Percentiles rank a stretch among this genome's conserved stretches.
These are phyloP conservation scores for Globisporangium echinulatum DNA, from an alignment of 352 stramenopile genomes.

Conservation along the genomic window DNA sequence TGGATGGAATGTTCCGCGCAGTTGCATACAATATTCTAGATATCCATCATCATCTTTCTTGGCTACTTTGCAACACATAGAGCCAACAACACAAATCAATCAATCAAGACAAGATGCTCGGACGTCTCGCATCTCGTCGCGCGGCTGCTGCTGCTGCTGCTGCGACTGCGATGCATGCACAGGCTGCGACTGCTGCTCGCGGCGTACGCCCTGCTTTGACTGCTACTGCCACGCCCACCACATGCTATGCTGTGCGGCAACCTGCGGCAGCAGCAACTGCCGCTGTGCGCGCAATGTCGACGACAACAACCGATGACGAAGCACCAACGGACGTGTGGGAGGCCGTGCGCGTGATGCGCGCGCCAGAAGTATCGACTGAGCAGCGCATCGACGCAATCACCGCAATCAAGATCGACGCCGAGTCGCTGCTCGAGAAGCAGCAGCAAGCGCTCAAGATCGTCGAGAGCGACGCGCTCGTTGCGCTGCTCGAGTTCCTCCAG, in stretches of 20 bases:
- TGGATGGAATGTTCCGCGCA: not conserved
- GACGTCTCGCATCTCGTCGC: not conserved
- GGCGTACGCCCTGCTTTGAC: not conserved
- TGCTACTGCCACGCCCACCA: not conserved
- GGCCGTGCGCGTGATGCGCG: constrained; percentile 25
- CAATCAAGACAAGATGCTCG: not conserved
- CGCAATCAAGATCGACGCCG: constrained; percentile 20
- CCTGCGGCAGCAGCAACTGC: not conserved
- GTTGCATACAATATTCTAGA: not conserved
- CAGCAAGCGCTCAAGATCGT: constrained; percentile 46
- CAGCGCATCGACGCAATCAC: constrained; percentile 33
- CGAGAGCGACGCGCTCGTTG: constrained; percentile 39
- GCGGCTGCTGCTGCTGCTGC: not conserved
- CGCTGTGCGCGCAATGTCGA: constrained; percentile 1
- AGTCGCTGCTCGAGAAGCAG: constrained; percentile 22
- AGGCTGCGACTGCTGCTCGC: not conserved
- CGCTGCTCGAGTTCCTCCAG: constrained; percentile 39
- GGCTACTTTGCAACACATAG: not conserved
- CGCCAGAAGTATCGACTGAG: constrained; percentile 23
- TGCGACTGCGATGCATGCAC: not conserved
- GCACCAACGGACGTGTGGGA: constrained; percentile 13
- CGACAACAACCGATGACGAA: not conserved
- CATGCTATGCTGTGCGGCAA: not conserved
- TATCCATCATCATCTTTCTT: not conserved
- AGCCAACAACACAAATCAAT: not conserved